Evolutionary conservation across 1,284 basidiomycete genomes (phyloP).

Genomic region (Puccinia triticina): DNA sequence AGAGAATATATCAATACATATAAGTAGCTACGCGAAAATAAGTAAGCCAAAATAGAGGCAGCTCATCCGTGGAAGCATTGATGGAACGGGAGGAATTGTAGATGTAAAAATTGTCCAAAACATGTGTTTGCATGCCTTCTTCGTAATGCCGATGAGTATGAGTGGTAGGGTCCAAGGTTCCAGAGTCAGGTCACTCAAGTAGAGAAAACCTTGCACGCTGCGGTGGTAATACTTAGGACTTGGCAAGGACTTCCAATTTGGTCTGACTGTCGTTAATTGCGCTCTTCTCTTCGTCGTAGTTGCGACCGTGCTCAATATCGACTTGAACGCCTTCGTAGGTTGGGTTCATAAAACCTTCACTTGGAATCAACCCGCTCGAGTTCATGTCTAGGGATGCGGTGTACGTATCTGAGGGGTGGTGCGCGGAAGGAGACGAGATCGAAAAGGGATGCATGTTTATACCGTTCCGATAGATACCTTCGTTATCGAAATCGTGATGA

Average conservation of each 20-base stretch:
- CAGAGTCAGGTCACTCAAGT: neutral
- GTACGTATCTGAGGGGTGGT: constrained; percentile 17
- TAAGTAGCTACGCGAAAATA: neutral
- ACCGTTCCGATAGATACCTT: constrained; percentile 24
- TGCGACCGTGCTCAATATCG: constrained; percentile 39
- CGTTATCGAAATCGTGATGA: constrained; percentile 11
- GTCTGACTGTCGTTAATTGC: neutral
- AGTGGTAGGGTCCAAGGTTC: neutral
- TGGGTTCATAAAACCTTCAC: constrained; percentile 5
- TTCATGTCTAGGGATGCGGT: neutral
- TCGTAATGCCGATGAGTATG: neutral
- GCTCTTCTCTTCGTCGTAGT: constrained; percentile 37
- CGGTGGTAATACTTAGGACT: neutral
- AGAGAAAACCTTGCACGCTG: neutral
- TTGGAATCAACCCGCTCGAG: constrained; percentile 27
- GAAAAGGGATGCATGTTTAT: constrained; percentile 43
- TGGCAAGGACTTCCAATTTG: constrained; percentile 5
- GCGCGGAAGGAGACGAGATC: constrained; percentile 16
- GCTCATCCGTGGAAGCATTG: neutral
- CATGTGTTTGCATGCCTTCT: neutral
- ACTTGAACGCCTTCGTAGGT: constrained; percentile 44
- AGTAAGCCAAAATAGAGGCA: neutral
- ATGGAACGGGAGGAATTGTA: neutral
- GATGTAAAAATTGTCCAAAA: neutral
- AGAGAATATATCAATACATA: neutral